phyloP scores from a whole-genome alignment of 1,284 basidiomycete species.

The Quambalaria eucalypti region DNA sequence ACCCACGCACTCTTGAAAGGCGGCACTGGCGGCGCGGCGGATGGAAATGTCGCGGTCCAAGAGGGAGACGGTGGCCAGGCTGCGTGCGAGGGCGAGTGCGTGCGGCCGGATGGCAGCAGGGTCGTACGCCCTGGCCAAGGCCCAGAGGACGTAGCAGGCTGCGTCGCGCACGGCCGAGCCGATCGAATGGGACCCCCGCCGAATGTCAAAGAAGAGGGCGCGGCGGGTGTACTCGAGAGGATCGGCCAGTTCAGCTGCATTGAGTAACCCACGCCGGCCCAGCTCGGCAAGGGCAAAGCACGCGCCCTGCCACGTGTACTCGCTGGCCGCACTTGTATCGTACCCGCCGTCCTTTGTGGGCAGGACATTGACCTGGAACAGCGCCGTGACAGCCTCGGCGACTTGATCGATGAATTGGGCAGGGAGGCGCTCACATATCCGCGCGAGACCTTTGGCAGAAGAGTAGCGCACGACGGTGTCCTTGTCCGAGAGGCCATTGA shows the following conservation, averaged over 20 bases:
- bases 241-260: constrained; percentile 16
- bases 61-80: constrained; percentile 67
- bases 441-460: constrained; percentile 81
- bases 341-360: constrained; percentile 57
- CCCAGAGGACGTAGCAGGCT: constrained; percentile 89
- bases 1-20: constrained; percentile 94
- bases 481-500: constrained; percentile 74
- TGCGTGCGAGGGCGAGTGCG: constrained; percentile 56
- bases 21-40: constrained; percentile 90
- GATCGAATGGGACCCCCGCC: constrained; percentile 81
- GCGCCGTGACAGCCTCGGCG: constrained; percentile 64
- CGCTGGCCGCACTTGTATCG: constrained; percentile 57
- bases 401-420: constrained; percentile 67
- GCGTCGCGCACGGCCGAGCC: constrained; percentile 91
- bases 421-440: constrained; percentile 73
- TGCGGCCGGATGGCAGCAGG: constrained; percentile 58
- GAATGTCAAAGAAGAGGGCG: constrained; percentile 85
- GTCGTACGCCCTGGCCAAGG: constrained; percentile 61
- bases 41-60: constrained; percentile 92
- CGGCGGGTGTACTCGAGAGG: constrained; percentile 45
- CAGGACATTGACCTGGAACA: constrained; percentile 59
- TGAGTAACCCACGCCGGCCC: constrained; percentile 63
- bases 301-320: constrained; percentile 89
- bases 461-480: constrained; percentile 94
- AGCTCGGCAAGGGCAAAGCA: constrained; percentile 87